Percentiles rank a stretch among this genome's conserved stretches.
Conservation (phyloP, 176 grass and related monocot genomes). For the Lolium perenne region DNA sequence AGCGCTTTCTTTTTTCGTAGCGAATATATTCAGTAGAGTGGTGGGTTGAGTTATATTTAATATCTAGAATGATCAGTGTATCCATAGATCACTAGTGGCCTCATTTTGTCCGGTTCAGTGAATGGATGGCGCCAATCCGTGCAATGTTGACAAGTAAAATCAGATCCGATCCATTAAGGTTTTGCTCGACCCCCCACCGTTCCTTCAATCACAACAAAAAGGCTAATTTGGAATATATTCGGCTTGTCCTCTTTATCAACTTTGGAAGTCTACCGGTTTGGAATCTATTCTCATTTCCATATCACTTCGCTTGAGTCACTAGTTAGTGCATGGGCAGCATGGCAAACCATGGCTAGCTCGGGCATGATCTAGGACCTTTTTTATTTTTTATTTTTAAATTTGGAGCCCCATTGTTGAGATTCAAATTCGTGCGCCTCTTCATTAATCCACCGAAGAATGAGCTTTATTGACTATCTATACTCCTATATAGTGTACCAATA, state of each 20-base stretch:
- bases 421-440: not conserved
- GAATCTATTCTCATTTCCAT: slow-evolving; percentile 47
- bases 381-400: slow-evolving; percentile 24
- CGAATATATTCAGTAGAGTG: slow-evolving; percentile 47
- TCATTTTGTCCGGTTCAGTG: not conserved
- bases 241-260: slow-evolving; percentile 37
- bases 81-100: not conserved
- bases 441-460: not conserved
- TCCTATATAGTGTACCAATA: no score
- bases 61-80: not conserved
- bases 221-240: slow-evolving; percentile 48
- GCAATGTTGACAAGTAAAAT: not conserved
- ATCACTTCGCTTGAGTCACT: not conserved
- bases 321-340: not conserved
- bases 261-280: slow-evolving; percentile 42
- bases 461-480: no score
- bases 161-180: not conserved
- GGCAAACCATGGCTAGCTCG: not conserved
- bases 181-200: not conserved
- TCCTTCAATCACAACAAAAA: not conserved
- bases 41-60: not conserved
- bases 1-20: not conserved
- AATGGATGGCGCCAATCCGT: not conserved
- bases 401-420: not conserved
- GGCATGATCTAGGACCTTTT: not conserved